Evolutionary conservation across 306 rosid species (phyloP), one percentile per base, ranked within the genome.

Genomic region (Fragaria ananassa): DNA sequence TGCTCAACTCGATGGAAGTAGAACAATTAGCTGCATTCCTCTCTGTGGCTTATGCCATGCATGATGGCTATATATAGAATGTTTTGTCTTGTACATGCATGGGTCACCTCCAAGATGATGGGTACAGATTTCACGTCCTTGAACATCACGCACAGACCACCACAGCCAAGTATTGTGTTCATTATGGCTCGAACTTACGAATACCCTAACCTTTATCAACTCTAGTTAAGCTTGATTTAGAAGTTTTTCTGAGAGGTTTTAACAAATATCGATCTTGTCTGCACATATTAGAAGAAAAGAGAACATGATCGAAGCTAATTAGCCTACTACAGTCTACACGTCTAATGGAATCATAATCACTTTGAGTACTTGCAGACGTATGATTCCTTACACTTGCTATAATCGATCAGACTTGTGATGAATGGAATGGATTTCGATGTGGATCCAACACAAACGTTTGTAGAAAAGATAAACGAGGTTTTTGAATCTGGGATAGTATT

Each of bases 121-220:
- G 39, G 68, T 64, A 65, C 78, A 51, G 61, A 78, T 39, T 50
- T 49, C 72, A n/a, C 57, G 67, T 78, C 60, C 74, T 68, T 44
- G n/a, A 31, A 76, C 47, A 27, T 61, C 70, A 29, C 34, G 31
- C 27, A 61, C 19, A 44, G 39, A 41, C 62, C 41, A 31, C 60
- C 69, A 37, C 34, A 10, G 42, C 10, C 27, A 25, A 54, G 37
- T 53, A 19, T 34, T 39, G 54, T 34, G 31, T 29, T 14, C 34
- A 31, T 27, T 13, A 35, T 21, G 39, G 72, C 35, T 14, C 37
- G 12, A 64, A 70, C 23, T 58, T 58, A 58, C 65, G 1, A 25
- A 58, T 9, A 23, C 13, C 34, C 17, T 3, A 3, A 2, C 3
- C 18, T 6, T 19, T 23, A 58, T 62, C 21, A 31, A 62, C 68